Conservation (phyloP, 768 basidiomycete species). For the Nevesoporus exiguus region DNA sequence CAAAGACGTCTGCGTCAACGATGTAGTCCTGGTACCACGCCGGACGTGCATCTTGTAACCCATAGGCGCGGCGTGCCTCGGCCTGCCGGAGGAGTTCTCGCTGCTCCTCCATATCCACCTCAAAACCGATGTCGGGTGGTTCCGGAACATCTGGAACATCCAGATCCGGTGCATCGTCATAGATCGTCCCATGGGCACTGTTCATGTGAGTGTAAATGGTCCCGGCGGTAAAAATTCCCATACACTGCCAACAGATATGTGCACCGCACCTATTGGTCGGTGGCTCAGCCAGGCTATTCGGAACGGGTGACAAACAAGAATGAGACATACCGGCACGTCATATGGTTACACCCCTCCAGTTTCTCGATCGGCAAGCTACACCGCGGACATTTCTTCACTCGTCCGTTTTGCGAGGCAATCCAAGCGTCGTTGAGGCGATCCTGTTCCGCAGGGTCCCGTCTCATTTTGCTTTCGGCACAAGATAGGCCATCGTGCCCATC, state of each 20-base stretch:
- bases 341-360: conserved; percentile 73
- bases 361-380: conserved; percentile 71
- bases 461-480: conserved; percentile 44
- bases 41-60: background rate
- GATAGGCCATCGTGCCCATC: conserved; percentile 59
- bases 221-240: conserved; percentile 35
- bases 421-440: conserved; percentile 54
- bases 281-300: background rate
- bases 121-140: conserved; percentile 9
- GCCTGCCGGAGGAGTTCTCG: conserved; percentile 15
- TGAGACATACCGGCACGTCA: conserved; percentile 49
- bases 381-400: conserved; percentile 70
- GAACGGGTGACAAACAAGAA: background rate
- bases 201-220: conserved; percentile 41
- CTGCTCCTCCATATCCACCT: conserved; percentile 22
- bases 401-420: conserved; percentile 47
- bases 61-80: conserved; percentile 9
- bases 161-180: conserved; percentile 22
- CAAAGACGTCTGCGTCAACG: background rate
- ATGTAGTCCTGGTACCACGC: background rate
- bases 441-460: conserved; percentile 42
- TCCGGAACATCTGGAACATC: conserved; percentile 1
- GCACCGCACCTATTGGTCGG: conserved; percentile 52
- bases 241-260: conserved; percentile 74
- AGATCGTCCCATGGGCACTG: conserved; percentile 30